Evolutionary conservation across 768 basidiomycete species (phyloP).

Genomic region (Lactarius akahatsu): DNA sequence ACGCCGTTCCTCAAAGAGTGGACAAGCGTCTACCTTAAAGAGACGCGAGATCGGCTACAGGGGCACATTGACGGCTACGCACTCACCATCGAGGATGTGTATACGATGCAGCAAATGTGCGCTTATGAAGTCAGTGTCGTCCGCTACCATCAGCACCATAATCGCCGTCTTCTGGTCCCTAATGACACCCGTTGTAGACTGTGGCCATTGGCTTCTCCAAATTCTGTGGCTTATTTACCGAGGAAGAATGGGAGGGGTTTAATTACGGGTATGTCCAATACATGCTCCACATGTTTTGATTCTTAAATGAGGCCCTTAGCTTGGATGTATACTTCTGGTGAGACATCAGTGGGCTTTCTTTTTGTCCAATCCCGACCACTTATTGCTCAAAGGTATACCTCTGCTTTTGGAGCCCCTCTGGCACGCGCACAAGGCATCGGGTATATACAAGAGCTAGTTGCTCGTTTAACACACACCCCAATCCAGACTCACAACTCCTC

Average conservation of each 20-base stretch:
- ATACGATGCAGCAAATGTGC: constrained; percentile 78
- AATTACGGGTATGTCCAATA: constrained; percentile 61
- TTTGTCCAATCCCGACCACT: not conserved
- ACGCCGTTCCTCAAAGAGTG: constrained; percentile 59
- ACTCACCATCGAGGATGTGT: constrained; percentile 66
- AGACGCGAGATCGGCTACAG: constrained; percentile 61
- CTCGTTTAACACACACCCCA: constrained; percentile 75
- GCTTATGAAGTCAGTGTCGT: constrained; percentile 66
- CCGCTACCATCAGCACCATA: not conserved
- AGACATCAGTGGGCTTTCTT: not conserved
- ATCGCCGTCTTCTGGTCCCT: not conserved
- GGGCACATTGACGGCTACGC: constrained; percentile 58
- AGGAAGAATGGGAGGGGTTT: constrained; percentile 92
- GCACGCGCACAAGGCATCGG: constrained; percentile 76
- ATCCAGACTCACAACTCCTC: constrained; percentile 73
- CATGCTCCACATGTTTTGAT: constrained; percentile 44
- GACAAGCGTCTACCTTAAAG: constrained; percentile 67
- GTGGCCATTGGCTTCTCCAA: constrained; percentile 89
- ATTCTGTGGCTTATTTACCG: constrained; percentile 88
- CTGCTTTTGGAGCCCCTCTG: constrained; percentile 79
- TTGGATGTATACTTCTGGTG: constrained; percentile 67
- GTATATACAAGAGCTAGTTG: constrained; percentile 78
- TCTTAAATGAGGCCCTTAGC: constrained; percentile 36
- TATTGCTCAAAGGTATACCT: constrained; percentile 49
- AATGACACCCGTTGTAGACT: constrained; percentile 48